Percentiles rank a stretch among this genome's conserved stretches.
Conservation (phyloP, 345 rosid species). For the Eucalyptus regnans region DNA sequence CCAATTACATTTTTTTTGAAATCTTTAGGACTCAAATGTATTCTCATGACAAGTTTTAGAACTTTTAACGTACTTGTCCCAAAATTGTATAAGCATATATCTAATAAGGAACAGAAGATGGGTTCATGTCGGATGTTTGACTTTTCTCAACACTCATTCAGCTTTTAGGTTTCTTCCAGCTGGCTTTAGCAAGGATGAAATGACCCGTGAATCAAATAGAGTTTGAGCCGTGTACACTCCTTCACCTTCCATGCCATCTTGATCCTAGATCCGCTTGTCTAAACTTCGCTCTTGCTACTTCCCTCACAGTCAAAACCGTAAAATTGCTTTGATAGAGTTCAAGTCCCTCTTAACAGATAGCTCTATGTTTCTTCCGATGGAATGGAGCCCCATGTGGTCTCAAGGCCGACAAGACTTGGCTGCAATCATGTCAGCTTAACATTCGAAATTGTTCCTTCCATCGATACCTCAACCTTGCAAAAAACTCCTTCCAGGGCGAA, state of each 20-base stretch:
- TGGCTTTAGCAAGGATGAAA: no score
- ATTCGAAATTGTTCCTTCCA: not conserved
- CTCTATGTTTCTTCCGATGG: not conserved
- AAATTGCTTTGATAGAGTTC: no score
- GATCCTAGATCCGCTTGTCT: no score
- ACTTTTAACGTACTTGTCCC: rapidly evolving
- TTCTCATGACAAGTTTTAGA: rapidly evolving
- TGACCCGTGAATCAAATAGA: no score
- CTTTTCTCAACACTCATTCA: not conserved
- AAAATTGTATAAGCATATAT: not conserved
- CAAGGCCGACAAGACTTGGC: not conserved
- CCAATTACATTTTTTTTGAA: no score
- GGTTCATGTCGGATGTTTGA: not conserved
- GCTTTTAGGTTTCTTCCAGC: not conserved
- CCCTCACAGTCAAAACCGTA: no score
- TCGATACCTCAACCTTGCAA: not conserved
- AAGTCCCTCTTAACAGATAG: no score
- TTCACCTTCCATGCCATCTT: no score
- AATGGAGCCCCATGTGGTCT: not conserved
- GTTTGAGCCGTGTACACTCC: no score
- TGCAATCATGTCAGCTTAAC: not conserved
- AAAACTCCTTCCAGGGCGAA: not conserved
- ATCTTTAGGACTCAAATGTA: rapidly evolving
- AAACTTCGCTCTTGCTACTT: no score
- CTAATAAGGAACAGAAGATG: not conserved